Evolutionary conservation across 352 stramenopile genomes (phyloP), one percentile per base, ranked within the genome.

Genomic region (Globisporangium echinulatum): DNA sequence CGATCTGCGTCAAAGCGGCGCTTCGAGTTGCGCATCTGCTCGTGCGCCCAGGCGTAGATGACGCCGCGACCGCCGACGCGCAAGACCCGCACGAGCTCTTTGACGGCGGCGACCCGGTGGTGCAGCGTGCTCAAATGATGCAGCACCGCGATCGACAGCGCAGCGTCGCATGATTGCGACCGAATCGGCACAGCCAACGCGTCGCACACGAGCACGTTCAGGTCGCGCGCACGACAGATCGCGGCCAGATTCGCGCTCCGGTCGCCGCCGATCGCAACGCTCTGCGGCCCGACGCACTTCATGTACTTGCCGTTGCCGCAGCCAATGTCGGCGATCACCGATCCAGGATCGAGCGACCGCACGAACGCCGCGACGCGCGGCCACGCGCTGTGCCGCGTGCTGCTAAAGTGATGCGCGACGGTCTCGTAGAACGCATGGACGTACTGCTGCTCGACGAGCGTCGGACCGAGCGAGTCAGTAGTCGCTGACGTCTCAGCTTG

Each of bases 221-320:
- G 66, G 0, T 72, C 78, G 5, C 69, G 75, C 4, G 70, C 61
- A 8, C 67, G 59, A 67, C 85, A 94, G 48, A 94, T 92, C 19
- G 68, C 61, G 3, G 84, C 79, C 5, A 95, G 68, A 4, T 74
- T 79, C 9, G 61, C 64, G 49, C 85, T 92, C 37, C 85, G 79
- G 49, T 93, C 84, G 37, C 81, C 79, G 25, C 84, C 84, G 19
- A 91, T 56, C 13, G 82, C 67, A 2, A 74, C 69, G 44, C 72
- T 85, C 60, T 79, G 57, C 13, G 69, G 40, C 49, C 82, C 64
- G 10, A 94, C 75, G 59, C 80, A 91, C 60, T 90, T 89, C 84
- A 94, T 92, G 64, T 95, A 95, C 67, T 95, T 95, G 52, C 86
- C 86, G 49, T 95, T 95, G 48, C 84, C 86, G 47, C 86, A 95